Conservation (phyloP, 192 early-diverging fungal genomes). For the Backusella australiensis region DNA sequence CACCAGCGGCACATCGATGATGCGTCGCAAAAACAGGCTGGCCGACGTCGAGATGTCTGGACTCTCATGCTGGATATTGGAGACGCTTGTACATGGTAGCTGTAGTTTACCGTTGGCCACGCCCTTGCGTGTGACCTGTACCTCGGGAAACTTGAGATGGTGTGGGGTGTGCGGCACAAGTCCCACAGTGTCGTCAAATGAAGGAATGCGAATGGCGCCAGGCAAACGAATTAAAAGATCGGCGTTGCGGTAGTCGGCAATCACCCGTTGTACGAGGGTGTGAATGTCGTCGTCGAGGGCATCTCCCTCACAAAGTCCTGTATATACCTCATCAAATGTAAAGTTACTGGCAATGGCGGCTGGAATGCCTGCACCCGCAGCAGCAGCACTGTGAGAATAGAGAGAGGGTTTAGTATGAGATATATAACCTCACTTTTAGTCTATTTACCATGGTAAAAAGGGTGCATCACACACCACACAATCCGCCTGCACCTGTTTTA, state of each 20-base stretch:
- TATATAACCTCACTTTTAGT: background rate
- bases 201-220: constrained; percentile 56
- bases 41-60: background rate
- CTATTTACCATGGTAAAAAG: constrained; percentile 53
- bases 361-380: constrained; percentile 46
- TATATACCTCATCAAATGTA: constrained; percentile 60
- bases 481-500: constrained; percentile 48
- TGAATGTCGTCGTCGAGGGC: constrained; percentile 43
- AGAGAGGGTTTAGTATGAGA: background rate
- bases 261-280: constrained; percentile 36
- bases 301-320: constrained; percentile 51
- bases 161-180: constrained; percentile 26
- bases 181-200: constrained; percentile 42
- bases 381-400: constrained; percentile 45
- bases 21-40: constrained; percentile 27
- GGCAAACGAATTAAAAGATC: constrained; percentile 50
- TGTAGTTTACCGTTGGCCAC: constrained; percentile 34
- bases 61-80: constrained; percentile 14
- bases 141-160: constrained; percentile 6
- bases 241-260: constrained; percentile 51
- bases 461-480: constrained; percentile 57
- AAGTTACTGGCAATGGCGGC: constrained; percentile 58
- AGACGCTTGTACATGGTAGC: constrained; percentile 16
- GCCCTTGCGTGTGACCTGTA: constrained; percentile 3
- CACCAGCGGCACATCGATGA: constrained; percentile 58